phyloP scores from a whole-genome alignment of 208 protist genomes.

The Novymonas esmeraldas region DNA sequence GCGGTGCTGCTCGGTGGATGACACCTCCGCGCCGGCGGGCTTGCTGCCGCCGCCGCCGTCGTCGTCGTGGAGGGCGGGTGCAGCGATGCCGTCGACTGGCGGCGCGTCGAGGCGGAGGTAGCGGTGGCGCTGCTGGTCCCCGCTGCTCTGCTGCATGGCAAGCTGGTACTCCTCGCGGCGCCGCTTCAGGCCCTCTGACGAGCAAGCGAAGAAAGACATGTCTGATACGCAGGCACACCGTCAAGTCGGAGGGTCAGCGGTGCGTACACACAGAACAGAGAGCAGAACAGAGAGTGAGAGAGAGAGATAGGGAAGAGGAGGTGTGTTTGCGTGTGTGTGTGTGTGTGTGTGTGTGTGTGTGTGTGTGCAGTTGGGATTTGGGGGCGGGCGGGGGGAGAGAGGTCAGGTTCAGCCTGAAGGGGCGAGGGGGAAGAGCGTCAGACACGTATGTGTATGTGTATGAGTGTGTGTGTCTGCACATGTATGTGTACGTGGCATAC shows the following conservation, averaged over 20 bases:
- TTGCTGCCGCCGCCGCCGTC: not conserved
- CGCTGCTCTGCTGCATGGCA: conserved; percentile 10
- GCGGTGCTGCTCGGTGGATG: not conserved
- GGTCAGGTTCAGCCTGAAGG: not conserved
- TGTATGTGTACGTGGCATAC: not conserved
- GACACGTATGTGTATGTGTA: not conserved
- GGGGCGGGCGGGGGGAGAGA: not conserved
- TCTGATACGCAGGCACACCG: not conserved
- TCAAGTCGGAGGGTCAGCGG: not conserved
- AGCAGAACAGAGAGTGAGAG: not conserved
- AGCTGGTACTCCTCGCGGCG: conserved; percentile 29
- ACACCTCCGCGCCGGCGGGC: not conserved
- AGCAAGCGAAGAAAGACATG: not conserved
- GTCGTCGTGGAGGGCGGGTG: not conserved
- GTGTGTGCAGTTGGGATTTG: not conserved
- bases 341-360: not conserved
- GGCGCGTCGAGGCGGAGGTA: not conserved
- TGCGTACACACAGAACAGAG: too few species aligned
- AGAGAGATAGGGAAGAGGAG: not conserved
- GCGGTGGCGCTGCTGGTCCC: conserved; percentile 5
- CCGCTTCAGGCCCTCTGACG: conserved; percentile 22
- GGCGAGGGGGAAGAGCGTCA: not conserved
- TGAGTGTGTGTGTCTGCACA: not conserved
- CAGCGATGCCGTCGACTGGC: not conserved
- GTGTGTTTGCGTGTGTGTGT: not conserved